These are phyloP conservation scores for Brassica rapa DNA, from an alignment of 345 rosid genomes.

Conservation along the genomic window DNA sequence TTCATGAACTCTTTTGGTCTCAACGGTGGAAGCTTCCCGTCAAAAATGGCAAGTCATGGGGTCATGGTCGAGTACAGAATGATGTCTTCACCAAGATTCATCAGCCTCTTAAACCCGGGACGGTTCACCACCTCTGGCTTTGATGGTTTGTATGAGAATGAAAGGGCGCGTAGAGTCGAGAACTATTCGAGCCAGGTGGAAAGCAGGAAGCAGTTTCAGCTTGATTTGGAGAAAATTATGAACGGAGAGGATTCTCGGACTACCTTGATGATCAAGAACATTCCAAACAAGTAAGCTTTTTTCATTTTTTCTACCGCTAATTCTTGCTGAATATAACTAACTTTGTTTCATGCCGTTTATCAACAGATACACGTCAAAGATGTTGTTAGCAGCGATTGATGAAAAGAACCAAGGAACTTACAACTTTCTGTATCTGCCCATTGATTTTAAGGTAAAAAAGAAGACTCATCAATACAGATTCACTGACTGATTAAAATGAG, in stretches of 20 bases:
- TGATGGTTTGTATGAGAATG: constrained; percentile 65
- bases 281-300: constrained; percentile 58
- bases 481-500: neutral
- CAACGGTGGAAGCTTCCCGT: constrained; percentile 38
- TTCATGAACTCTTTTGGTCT: constrained; percentile 47
- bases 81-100: constrained; percentile 71
- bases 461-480: neutral
- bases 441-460: constrained; percentile 38
- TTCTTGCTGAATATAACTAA: neutral
- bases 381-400: constrained; percentile 35
- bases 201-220: constrained; percentile 74
- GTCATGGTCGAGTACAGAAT: constrained; percentile 58
- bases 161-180: constrained; percentile 62
- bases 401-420: constrained; percentile 33
- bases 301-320: neutral
- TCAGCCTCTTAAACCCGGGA: constrained; percentile 63
- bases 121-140: constrained; percentile 44
- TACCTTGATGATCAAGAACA: constrained; percentile 66
- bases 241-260: constrained; percentile 64
- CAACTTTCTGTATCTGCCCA: constrained; percentile 41
- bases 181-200: constrained; percentile 60
- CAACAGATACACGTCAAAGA: constrained; percentile 44
- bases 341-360: constrained; percentile 3
- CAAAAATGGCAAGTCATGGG: constrained; percentile 50
- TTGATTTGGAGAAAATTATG: constrained; percentile 75